Evolutionary conservation across 169 alveolate species (phyloP).

Genomic region (Plasmodium inui): DNA sequence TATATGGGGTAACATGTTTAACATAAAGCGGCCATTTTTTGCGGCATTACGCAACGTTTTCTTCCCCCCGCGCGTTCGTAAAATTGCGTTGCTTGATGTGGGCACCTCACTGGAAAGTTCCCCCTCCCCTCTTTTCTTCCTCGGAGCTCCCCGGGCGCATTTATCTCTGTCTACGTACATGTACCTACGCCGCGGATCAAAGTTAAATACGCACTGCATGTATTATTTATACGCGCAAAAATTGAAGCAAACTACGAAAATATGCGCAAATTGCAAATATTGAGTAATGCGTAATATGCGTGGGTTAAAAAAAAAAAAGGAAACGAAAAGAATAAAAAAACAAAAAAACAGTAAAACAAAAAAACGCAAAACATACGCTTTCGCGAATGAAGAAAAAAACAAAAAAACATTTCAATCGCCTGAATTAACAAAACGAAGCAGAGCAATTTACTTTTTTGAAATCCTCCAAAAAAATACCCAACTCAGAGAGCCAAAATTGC

Average conservation of each 20-base stretch:
- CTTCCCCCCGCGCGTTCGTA: background rate
- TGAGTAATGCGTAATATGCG: background rate
- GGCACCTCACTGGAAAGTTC: background rate
- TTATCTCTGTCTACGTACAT: background rate
- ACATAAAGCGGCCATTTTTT: background rate
- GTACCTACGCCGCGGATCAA: background rate
- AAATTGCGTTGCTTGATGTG: background rate
- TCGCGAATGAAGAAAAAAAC: background rate
- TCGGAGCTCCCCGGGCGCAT: background rate
- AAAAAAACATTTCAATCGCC: background rate
- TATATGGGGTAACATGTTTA: background rate
- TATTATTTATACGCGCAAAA: background rate
- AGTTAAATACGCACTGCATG: background rate
- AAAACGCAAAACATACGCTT: background rate
- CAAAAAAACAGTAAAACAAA: no score
- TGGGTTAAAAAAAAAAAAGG: background rate
- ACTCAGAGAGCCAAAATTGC: background rate
- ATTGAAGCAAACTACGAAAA: background rate
- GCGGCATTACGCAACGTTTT: background rate
- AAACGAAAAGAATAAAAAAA: no score
- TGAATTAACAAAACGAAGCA: background rate
- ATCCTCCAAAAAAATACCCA: background rate
- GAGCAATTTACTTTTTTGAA: background rate
- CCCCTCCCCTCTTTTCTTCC: background rate
- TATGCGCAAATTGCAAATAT: background rate